Percentiles rank a stretch among this genome's conserved stretches.
phyloP scores from a whole-genome alignment of 2,329 filamentous ascomycete species.

The Fusarium nelsonii region DNA sequence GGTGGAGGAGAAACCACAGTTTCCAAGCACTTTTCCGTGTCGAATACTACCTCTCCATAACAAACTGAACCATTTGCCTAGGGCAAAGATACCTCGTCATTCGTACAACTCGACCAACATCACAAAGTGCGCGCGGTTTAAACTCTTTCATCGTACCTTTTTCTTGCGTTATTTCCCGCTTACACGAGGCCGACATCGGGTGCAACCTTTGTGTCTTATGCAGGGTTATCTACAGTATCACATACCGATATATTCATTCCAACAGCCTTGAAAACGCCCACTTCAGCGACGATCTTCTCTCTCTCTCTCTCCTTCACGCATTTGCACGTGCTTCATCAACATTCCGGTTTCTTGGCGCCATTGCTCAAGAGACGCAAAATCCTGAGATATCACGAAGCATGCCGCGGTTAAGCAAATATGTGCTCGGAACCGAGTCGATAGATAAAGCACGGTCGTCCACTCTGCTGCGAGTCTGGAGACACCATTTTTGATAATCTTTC shows the following conservation, averaged over 20 bases:
- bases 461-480: conserved; percentile 24
- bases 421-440: background rate
- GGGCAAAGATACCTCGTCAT: too few species aligned
- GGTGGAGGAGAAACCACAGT: background rate
- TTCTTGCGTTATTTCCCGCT: background rate
- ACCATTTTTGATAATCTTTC: conserved; percentile 10
- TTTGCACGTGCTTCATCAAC: conserved; percentile 27
- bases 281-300: conserved; percentile 12
- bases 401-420: conserved; percentile 8
- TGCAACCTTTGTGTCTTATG: conserved; percentile 20
- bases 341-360: background rate
- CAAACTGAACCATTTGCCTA: too few species aligned
- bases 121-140: background rate
- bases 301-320: background rate
- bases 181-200: conserved; percentile 20
- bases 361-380: background rate
- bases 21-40: too few species aligned
- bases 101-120: background rate
- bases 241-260: conserved; percentile 10
- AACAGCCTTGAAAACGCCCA: background rate
- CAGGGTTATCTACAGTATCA: background rate
- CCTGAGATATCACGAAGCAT: conserved; percentile 6
- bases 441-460: conserved; percentile 24
- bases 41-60: too few species aligned
- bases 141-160: background rate